phyloP scores from a whole-genome alignment of 78 protist species.

The Ministeria vibrans region DNA sequence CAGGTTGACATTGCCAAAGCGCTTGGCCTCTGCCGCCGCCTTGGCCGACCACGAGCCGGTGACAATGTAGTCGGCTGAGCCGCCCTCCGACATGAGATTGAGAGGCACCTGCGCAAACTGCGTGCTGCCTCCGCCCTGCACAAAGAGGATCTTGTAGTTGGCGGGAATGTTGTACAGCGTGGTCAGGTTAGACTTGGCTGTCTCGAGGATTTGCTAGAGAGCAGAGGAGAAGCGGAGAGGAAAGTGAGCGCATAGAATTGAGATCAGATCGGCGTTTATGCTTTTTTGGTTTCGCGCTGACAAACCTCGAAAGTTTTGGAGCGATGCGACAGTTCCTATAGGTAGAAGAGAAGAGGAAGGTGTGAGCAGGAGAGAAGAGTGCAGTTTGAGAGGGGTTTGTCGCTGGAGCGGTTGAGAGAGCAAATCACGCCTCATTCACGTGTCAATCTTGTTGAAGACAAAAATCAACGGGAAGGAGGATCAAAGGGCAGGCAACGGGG shows the following conservation, averaged over 20 bases:
- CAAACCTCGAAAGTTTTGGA: conserved; percentile 32
- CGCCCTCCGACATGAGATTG: conserved; percentile 52
- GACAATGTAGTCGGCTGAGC: conserved; percentile 72
- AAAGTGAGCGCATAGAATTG: no score
- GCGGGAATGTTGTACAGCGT: conserved; percentile 64
- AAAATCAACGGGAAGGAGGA: no score
- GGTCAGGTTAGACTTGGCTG: conserved; percentile 36
- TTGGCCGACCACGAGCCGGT: conserved; percentile 92
- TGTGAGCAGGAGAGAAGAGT: background rate
- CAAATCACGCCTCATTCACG: background rate
- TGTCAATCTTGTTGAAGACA: background rate
- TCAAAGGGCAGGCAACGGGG: no score
- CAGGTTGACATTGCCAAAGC: background rate
- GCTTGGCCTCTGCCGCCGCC: conserved; percentile 70
- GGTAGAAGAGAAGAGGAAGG: background rate
- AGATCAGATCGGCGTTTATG: no score
- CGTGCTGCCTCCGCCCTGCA: conserved; percentile 93
- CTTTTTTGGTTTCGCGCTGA: conserved; percentile 72
- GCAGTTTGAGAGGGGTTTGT: background rate
- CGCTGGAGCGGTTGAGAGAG: background rate
- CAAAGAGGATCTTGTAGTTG: conserved; percentile 81
- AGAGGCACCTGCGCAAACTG: conserved; percentile 89
- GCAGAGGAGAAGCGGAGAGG: no score
- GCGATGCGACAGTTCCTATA: background rate
- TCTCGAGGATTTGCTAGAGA: conserved; percentile 33